Base-by-base conservation (phyloP, 176 grass and related monocot genomes). In the Ananas comosus region DNA sequence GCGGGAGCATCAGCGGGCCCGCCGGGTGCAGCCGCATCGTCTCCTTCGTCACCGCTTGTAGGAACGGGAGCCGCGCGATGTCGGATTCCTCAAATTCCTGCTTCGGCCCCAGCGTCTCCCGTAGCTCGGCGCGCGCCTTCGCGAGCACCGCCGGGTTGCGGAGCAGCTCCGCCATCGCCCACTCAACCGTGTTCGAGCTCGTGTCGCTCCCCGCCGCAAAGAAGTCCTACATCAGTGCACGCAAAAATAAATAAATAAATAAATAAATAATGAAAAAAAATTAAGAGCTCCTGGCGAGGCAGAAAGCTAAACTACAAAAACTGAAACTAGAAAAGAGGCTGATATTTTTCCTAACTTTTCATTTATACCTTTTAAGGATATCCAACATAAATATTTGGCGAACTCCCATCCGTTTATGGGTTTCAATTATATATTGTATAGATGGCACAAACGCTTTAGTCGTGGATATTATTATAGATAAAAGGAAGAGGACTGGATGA, bases 31-130 rank as follows among this genome's bases (percentile, higher is more conserved):
- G 49, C 49, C 90, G 78, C 85, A 93, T 80, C 7, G 70, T 74
- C 50, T 92, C 89, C 74, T 85, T 92, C 22, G 85, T 51, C 68
- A 88, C 82, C 23, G 82, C 76, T 17, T 84, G 76, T n/a, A 88
- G 85, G 42, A 85, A 92, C 0, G 76, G 72, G 28, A 92, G 77
- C 12, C 78, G 25, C 25, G 25, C 25, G 25, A 27, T 27, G 25
- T 27, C 25, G 25, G 25, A 27, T 27, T 27, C 25, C 2, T 56
- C 0, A 28, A 85, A 72, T 79, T 12, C 16, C 13, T 66, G 23
- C 9, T 76, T 52, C 70, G 71, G 1, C 63, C 77, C 81, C 4
- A 96, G 64, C 8, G 13, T 23, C 3, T 73, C 64, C 7, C 23
- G 50, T 10, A 90, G 7, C 81, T 94, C 91, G 19, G 33, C 81